Conservation (phyloP, 1,139 yeast species). For the Protomyces pachydermus region DNA sequence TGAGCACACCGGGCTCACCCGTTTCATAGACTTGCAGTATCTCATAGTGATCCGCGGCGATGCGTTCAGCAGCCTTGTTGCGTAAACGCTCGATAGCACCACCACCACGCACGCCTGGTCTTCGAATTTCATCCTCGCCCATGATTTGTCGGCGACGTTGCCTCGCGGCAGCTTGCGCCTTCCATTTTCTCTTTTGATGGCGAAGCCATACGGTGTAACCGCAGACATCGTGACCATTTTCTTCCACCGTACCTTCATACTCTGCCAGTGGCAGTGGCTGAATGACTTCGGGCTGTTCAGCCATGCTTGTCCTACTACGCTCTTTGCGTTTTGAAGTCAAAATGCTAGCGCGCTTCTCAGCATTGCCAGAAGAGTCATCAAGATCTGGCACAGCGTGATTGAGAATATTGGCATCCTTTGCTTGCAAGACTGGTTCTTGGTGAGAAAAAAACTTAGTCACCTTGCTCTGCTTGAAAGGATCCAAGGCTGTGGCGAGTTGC, state of each 20-base stretch:
- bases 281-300: constrained; percentile 8
- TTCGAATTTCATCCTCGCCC: constrained; percentile 47
- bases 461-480: constrained; percentile 63
- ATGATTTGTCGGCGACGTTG: constrained; percentile 69
- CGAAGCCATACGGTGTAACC: constrained; percentile 73
- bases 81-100: constrained; percentile 62
- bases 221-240: constrained; percentile 45
- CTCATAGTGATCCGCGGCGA: constrained; percentile 76
- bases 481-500: constrained; percentile 56
- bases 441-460: constrained; percentile 50
- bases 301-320: neutral
- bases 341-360: constrained; percentile 13
- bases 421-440: neutral
- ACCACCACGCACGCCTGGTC: constrained; percentile 16
- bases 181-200: constrained; percentile 85
- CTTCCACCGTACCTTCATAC: neutral
- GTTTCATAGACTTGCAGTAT: constrained; percentile 64
- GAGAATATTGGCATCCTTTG: constrained; percentile 8
- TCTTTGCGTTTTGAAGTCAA: constrained; percentile 31
- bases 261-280: neutral
- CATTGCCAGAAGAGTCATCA: constrained; percentile 45
- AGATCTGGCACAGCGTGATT: constrained; percentile 26
- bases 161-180: constrained; percentile 61
- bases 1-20: constrained; percentile 61
- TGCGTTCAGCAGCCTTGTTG: constrained; percentile 67